A percentile compares a stretch with the other conserved stretches of the same genome.
Conservation (phyloP, 805 yeast species). For the Pichia eremophila region DNA sequence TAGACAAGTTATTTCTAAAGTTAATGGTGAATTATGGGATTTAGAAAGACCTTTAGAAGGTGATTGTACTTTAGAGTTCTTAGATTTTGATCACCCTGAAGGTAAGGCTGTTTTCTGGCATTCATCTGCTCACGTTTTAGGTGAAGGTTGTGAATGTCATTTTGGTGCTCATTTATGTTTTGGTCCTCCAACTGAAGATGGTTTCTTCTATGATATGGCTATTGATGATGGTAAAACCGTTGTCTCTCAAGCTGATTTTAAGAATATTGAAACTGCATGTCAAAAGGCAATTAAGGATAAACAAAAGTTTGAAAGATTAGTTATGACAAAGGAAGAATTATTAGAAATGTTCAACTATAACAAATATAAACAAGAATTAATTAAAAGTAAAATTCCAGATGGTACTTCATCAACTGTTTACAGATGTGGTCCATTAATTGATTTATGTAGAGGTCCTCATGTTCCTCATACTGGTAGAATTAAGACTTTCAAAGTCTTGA, state of each 20-base stretch:
- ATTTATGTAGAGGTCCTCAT: conserved; percentile 96
- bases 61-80: conserved; percentile 60
- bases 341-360: conserved; percentile 91
- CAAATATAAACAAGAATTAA: conserved; percentile 87
- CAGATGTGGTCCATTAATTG: conserved; percentile 95
- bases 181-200: conserved; percentile 98
- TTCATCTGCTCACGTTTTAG: conserved; percentile 94
- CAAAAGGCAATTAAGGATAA: conserved; percentile 88
- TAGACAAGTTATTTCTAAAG: conserved; percentile 84
- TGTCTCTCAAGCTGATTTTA: conserved; percentile 77
- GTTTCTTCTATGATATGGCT: conserved; percentile 95
- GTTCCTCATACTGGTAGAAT: conserved; percentile 95
- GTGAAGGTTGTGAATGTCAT: conserved; percentile 97
- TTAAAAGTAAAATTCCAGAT: conserved; percentile 85
- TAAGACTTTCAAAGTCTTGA: conserved; percentile 86
- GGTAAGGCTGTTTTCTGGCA: conserved; percentile 98
- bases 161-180: conserved; percentile 85
- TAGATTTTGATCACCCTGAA: conserved; percentile 88
- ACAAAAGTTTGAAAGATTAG: conserved; percentile 90
- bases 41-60: conserved; percentile 85
- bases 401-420: conserved; percentile 94
- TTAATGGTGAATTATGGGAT: conserved; percentile 90
- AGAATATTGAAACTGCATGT: conserved; percentile 74
- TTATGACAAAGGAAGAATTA: conserved; percentile 82
- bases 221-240: conserved; percentile 66